Base-by-base conservation (phyloP, 148 eudicot species). In the Rhododendron griersonianum region DNA sequence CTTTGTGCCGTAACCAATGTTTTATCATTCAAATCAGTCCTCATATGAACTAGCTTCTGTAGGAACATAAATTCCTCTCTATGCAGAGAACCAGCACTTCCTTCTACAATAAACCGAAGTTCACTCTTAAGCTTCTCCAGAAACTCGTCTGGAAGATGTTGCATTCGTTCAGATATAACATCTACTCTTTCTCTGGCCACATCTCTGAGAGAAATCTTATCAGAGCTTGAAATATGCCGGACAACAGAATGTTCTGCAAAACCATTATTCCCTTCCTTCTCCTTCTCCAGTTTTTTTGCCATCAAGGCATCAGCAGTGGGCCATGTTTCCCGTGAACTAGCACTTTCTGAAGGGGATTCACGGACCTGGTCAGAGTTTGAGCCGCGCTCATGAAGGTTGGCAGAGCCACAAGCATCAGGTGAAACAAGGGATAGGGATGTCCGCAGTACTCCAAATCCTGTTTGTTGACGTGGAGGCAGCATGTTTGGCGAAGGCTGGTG, bases 291-390 rank as follows among this genome's bases (percentile, higher is more conserved):
- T 50, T 88, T 91, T 87, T 89, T 93, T 76, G 71, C 81, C 85
- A 89, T 83, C 14, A 87, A 81, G 33, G 89, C 90, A 88, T 89
- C 89, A 37, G 91, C 92, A 79, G 85, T 88, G 45, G 95, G 95
- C 33, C 91, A 91, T 33, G 95, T 93, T 82, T 93, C 95, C 25
- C 91, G 88, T 18, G 95, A 91, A 82, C 92, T 93, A 3, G 93
- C 95, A 87, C 95, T 93, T 85, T 93, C 95, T n/a, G 93, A 87
- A 6, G 93, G 93, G 51, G 95, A 91, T 25, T 90, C 95, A 45
- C 87, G 91, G 33, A 71, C 87, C 71, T 89, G 93, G 82, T 89
- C 84, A 21, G 80, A 86, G 48, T 80, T 83, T 75, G 92, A 81
- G 83, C 91, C 87, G 44, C 90, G 89, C 69, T 91, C 95, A 86